Evolutionary conservation across 306 rosid genomes (phyloP), one percentile per base, ranked within the genome.

Genomic region (Pyrus betulifolia): DNA sequence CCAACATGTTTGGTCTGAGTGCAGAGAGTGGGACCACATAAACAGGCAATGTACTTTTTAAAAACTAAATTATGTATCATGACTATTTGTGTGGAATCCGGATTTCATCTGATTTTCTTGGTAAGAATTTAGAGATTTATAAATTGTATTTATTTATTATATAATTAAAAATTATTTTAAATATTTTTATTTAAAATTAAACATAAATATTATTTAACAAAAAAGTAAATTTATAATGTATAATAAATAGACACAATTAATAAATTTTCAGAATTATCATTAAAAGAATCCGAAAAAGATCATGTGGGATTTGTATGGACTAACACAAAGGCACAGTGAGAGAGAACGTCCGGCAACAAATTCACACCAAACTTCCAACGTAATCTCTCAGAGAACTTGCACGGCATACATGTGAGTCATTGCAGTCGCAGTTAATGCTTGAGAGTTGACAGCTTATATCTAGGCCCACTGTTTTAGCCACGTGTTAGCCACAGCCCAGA

Each of bases 71-170:
- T 66, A 8, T 10, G 46, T 3, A 65, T 19, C 9, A 0, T 38
- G 42, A 38, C 42, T 38, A 33, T 38, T 35, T 38, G 42, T 38
- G 42, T 38, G 42, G 10, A 38, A 38, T 38, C 8, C 2, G 42
- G 2, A 35, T 31, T 0, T 31, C 6, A 6, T 0, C 6, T 0
- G 6, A 35, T 35, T 35, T 7, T 6, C 1, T 35, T 35, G 5
- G 0, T 33, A 6, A 33, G 0, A 0, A 33, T 33, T 5, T 0
- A 33, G 1, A 33, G 0, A 5, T 33, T 5, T 33, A 0, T 33
- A 1, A 33, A 33, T 33, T 1, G 1, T 33, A 3, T 33, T 0
- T 0, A 0, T 5, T 33, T 1, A 33, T 33, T 4, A 0, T 5
- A 33, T 0, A 1, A 5, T 33, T 33, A 33, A 5, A 5, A 33